A percentile compares a stretch with the other conserved stretches of the same genome.
Evolutionary conservation across 345 rosid species (phyloP).

Genomic region (Alliaria petiolata): DNA sequence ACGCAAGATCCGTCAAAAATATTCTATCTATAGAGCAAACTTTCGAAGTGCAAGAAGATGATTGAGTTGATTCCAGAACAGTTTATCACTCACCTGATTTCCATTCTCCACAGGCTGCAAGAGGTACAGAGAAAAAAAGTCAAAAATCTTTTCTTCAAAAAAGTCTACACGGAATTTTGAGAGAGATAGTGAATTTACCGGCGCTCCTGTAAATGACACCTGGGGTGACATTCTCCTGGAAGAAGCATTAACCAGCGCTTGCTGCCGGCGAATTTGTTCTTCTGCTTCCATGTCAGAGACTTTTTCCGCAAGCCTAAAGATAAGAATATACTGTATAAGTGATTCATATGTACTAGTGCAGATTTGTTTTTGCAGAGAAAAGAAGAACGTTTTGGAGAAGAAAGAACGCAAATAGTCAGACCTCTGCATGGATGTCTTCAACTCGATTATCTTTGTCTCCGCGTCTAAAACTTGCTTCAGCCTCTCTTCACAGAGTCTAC

Average conservation of each 20-base stretch:
- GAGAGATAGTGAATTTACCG: slow-evolving; percentile 34
- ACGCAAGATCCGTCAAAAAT: slow-evolving; percentile 13
- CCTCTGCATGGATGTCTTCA: slow-evolving; percentile 86
- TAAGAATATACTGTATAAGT: neutral
- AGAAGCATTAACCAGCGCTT: slow-evolving; percentile 49
- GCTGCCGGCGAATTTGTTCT: slow-evolving; percentile 67
- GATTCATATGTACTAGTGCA: neutral
- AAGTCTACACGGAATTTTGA: neutral
- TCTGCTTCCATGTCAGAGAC: slow-evolving; percentile 80
- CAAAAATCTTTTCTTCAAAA: slow-evolving; percentile 7
- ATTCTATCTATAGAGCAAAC: neutral
- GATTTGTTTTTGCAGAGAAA: neutral
- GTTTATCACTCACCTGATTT: slow-evolving; percentile 51
- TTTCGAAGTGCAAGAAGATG: slow-evolving; percentile 1
- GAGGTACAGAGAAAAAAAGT: slow-evolving; percentile 1
- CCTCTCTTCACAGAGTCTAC: slow-evolving; percentile 70
- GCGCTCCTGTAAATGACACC: slow-evolving; percentile 43
- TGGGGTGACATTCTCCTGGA: slow-evolving; percentile 55
- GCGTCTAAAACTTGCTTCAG: slow-evolving; percentile 74
- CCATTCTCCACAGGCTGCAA: slow-evolving; percentile 73
- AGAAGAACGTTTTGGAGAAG: slow-evolving; percentile 8
- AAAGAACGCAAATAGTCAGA: slow-evolving; percentile 19
- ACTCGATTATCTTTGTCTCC: slow-evolving; percentile 78
- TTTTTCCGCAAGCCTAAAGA: slow-evolving; percentile 75
- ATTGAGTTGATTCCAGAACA: slow-evolving; percentile 1